Base-by-base conservation (phyloP, 2,329 filamentous ascomycete species). In the Aspergillus bombycis region DNA sequence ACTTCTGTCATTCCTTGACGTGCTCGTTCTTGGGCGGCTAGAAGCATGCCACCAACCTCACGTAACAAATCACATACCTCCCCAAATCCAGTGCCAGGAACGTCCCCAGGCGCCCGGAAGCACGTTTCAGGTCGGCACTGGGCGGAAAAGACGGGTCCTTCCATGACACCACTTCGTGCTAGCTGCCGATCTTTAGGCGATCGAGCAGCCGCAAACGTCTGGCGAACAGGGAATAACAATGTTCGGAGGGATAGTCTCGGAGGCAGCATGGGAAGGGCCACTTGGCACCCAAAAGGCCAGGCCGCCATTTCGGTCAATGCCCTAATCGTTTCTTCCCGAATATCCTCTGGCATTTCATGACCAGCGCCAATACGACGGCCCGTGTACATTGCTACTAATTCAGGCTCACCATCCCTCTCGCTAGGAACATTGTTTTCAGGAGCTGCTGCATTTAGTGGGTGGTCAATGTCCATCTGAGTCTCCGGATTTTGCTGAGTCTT, bases 21-120 rank as follows among this genome's bases (percentile, higher is more conserved):
- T n/a, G 80, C 80, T 43, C 87, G 81, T 72, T 89, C 86, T 72
- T 89, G 86, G 1, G 87, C 87, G 2, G 88, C 72, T 23, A 86
- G 77, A 16, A 89, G 75, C 74, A 88, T 77, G 1, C 81, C 83
- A 6, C 85, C 86, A 4, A 88, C 74, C 68, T 89, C 87, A 60
- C 86, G 81, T 64, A 87, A 79, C 10, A 84, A 67, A 70, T 89
- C 86, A 57, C 88, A 80, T 19, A 80, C 72, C 63, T 80, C 80
- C 36, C 70, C 76, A 55, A 75, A 66, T 5, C 75, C 77, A 12
- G 71, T 62, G 1, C 75, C 78, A 3, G 67, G 62, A 3, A 63
- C 56, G 19, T 78, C 75, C 1, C 67, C 66, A 1, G 67, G 56
- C 4, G 64, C 69, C n/a, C 81, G 82, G 71, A 89, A 89, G 6